Percentiles rank a stretch among this genome's conserved stretches.
These are phyloP conservation scores for Lichtheimia hyalospora DNA, from an alignment of 371 early-diverging fungal genomes.

Conservation along the genomic window DNA sequence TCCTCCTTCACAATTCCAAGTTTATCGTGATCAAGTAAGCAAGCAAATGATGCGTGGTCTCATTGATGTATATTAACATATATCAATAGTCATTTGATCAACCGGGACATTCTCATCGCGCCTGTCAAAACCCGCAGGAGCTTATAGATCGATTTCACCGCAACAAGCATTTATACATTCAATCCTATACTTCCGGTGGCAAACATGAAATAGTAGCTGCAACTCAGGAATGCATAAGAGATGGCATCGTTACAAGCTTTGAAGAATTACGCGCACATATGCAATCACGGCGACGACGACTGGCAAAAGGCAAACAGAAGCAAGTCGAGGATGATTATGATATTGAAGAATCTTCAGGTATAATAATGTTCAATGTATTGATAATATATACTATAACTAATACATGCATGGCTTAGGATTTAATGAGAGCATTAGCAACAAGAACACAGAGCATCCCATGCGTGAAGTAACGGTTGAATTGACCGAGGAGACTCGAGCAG, in stretches of 20 bases:
- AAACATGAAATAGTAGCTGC: no score
- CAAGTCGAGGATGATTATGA: neutral
- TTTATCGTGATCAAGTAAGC: conserved; percentile 25
- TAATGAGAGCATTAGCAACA: neutral
- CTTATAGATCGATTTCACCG: no score
- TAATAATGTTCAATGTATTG: no score
- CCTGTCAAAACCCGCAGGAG: no score
- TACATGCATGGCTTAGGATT: neutral
- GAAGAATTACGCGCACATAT: conserved; percentile 9
- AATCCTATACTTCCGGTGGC: neutral
- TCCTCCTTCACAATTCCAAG: conserved; percentile 29
- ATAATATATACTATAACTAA: no score
- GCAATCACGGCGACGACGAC: neutral
- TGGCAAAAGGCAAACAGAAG: neutral
- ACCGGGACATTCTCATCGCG: no score
- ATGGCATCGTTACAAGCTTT: conserved; percentile 7
- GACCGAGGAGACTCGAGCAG: conserved; percentile 22
- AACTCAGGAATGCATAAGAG: no score
- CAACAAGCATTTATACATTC: no score
- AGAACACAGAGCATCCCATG: neutral
- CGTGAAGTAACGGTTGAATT: conserved; percentile 6
- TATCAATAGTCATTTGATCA: no score
- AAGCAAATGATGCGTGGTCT: neutral
- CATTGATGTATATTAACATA: no score
- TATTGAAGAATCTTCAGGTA: neutral